Evolutionary conservation across 2,329 filamentous ascomycete species (phyloP).

Genomic region (Alternaria sp.): DNA sequence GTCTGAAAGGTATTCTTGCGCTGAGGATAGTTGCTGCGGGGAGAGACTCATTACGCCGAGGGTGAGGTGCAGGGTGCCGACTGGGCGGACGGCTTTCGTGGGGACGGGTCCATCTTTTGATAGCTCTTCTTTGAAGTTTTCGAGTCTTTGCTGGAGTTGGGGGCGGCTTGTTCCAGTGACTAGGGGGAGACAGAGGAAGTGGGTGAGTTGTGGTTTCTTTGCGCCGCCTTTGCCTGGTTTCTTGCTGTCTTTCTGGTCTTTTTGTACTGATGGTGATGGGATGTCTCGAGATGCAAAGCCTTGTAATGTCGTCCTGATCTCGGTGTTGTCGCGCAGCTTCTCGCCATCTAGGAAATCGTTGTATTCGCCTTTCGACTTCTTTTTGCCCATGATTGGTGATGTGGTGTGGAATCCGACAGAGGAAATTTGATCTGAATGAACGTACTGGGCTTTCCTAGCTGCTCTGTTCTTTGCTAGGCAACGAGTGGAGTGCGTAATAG

Average conservation of each 20-base stretch:
- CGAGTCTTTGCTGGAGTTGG: slow-evolving; percentile 69
- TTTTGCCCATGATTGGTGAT: slow-evolving; percentile 37
- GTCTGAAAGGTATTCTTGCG: slow-evolving; percentile 47
- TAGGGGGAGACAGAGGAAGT: slow-evolving; percentile 80
- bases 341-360: slow-evolving; percentile 47
- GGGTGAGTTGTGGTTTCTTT: slow-evolving; percentile 64
- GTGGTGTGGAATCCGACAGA: neutral
- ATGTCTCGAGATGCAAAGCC: slow-evolving; percentile 12
- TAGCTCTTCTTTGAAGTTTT: slow-evolving; percentile 65
- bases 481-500: neutral
- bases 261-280: slow-evolving; percentile 17
- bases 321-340: slow-evolving; percentile 36
- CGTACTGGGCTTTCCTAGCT: neutral
- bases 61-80: slow-evolving; percentile 84
- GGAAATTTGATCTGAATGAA: neutral
- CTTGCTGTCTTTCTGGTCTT: slow-evolving; percentile 15
- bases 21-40: slow-evolving; percentile 56
- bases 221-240: slow-evolving; percentile 18
- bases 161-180: slow-evolving; percentile 65
- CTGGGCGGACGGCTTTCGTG: slow-evolving; percentile 71
- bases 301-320: slow-evolving; percentile 34
- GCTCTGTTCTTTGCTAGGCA: neutral
- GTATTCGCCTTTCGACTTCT: slow-evolving; percentile 35
- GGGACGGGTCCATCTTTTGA: slow-evolving; percentile 57
- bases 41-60: slow-evolving; percentile 83